Conservation (phyloP, 2,329 filamentous ascomycete species). For the Sporothrix protearum region DNA sequence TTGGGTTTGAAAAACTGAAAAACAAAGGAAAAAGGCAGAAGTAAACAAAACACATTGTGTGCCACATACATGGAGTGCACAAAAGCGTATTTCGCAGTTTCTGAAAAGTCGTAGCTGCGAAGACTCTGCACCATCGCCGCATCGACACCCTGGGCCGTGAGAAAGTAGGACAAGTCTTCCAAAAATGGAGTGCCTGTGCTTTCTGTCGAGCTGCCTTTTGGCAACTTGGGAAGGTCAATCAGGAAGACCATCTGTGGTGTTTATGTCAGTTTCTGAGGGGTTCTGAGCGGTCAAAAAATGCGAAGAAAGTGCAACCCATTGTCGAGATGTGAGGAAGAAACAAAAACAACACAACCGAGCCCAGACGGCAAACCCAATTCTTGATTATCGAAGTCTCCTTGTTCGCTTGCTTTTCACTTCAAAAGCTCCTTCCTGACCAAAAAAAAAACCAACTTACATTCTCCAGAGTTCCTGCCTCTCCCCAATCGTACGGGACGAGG, state of each 20-base stretch:
- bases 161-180: constrained; percentile 66
- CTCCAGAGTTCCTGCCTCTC: constrained; percentile 77
- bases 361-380: neutral
- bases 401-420: too few relatives aligned
- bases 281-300: too few relatives aligned
- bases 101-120: constrained; percentile 74
- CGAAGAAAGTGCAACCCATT: neutral
- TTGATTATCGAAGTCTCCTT: neutral
- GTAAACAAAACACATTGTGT: neutral
- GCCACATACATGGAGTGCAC: constrained; percentile 72
- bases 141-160: constrained; percentile 63
- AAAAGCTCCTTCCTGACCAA: too few relatives aligned
- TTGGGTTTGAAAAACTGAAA: neutral
- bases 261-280: neutral
- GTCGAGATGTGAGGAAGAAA: constrained; percentile 2
- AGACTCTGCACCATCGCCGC: constrained; percentile 65
- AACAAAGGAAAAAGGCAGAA: neutral
- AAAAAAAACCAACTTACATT: constrained; percentile 57
- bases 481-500: constrained; percentile 83
- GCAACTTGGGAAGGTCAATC: constrained; percentile 76
- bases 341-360: neutral
- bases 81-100: constrained; percentile 70
- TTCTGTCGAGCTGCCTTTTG: constrained; percentile 30
- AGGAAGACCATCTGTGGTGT: constrained; percentile 67
- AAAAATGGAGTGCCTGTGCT: constrained; percentile 50